These are phyloP conservation scores for Globisporangium barbulae DNA, from an alignment of 352 stramenopile species.

Conservation along the genomic window DNA sequence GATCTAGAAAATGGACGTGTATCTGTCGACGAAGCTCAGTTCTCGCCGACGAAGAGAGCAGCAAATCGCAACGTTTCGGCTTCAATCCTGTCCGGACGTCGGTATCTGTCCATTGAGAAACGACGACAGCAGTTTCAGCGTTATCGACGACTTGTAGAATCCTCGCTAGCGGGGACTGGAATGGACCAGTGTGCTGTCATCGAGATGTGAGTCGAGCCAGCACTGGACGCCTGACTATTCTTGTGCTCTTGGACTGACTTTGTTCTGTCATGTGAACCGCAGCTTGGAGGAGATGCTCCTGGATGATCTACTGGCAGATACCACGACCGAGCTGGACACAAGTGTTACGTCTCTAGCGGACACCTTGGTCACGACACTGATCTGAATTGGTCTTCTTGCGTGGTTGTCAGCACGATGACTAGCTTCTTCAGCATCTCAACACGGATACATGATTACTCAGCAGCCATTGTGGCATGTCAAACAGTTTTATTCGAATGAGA, in stretches of 20 bases:
- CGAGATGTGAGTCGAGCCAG: constrained; percentile 44
- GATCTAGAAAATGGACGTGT: neutral
- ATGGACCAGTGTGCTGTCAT: constrained; percentile 59
- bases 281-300: constrained; percentile 34
- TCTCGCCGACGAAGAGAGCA: constrained; percentile 14
- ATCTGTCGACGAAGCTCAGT: neutral
- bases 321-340: constrained; percentile 24
- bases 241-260: neutral
- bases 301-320: constrained; percentile 32
- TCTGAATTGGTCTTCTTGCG: constrained; percentile 8
- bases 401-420: neutral
- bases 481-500: neutral
- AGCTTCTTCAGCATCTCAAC: neutral
- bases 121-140: constrained; percentile 43
- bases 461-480: neutral
- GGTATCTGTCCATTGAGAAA: constrained; percentile 40
- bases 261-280: neutral
- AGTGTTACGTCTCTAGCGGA: constrained; percentile 28
- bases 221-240: too few species aligned
- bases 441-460: too few species aligned
- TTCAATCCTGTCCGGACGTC: constrained; percentile 15
- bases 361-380: constrained; percentile 23
- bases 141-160: constrained; percentile 50
- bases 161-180: constrained; percentile 47
- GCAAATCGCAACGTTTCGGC: constrained; percentile 17